Conservation (phyloP, 2,329 filamentous ascomycete species). For the Sporothrix humicola region DNA sequence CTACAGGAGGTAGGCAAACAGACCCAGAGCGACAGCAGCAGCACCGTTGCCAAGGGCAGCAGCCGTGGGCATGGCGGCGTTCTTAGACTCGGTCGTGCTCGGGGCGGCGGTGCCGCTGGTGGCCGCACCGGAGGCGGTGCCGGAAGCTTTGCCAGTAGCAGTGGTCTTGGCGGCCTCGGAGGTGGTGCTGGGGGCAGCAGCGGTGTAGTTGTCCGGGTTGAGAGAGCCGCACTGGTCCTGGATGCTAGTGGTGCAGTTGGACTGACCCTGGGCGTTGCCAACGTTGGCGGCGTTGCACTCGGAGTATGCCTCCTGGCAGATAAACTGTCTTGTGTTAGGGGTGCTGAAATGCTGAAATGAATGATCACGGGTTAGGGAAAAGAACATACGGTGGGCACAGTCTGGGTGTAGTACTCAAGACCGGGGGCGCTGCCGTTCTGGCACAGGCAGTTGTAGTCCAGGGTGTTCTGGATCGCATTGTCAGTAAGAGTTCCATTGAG, state of each 20-base stretch:
- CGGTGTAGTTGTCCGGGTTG: constrained; percentile 45
- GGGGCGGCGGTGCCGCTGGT: constrained; percentile 31
- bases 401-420: constrained; percentile 60
- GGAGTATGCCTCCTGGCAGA: constrained; percentile 56
- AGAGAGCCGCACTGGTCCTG: constrained; percentile 55
- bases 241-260: constrained; percentile 57
- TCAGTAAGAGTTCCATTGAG: background rate
- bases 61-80: constrained; percentile 42
- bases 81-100: constrained; percentile 38
- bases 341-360: background rate
- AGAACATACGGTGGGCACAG: constrained; percentile 52
- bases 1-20: constrained; percentile 60
- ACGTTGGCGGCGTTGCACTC: constrained; percentile 55
- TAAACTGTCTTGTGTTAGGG: constrained; percentile 47
- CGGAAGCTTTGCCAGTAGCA: constrained; percentile 23
- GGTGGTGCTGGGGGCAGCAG: constrained; percentile 36
- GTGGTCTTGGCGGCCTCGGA: constrained; percentile 41
- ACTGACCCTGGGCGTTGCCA: constrained; percentile 52
- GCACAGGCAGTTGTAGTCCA: constrained; percentile 59
- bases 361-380: background rate
- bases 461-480: constrained; percentile 45
- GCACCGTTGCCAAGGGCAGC: constrained; percentile 52
- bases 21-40: constrained; percentile 57
- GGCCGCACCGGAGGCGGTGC: constrained; percentile 8
- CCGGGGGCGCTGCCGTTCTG: constrained; percentile 56